phyloP scores from a whole-genome alignment of 2,329 filamentous ascomycete genomes.

The Talaromyces islandicus region DNA sequence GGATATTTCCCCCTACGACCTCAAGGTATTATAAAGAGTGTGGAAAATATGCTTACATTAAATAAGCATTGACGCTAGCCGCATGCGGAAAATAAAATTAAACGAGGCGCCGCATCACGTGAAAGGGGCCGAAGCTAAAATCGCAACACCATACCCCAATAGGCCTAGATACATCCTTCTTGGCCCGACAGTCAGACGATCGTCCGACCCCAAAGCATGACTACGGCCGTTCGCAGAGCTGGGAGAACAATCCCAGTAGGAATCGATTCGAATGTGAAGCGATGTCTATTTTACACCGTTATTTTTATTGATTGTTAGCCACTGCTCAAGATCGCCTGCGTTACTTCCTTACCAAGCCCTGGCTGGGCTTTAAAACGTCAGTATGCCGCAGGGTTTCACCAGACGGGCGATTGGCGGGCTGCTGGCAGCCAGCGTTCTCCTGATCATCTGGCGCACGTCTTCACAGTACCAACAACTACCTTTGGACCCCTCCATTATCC shows the following conservation, averaged over 20 bases:
- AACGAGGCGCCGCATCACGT: not conserved
- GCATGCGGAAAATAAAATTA: not conserved
- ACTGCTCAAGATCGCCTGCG: not conserved
- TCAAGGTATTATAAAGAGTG: not conserved
- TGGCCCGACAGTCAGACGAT: not conserved
- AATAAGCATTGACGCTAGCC: not conserved
- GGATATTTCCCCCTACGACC: not conserved
- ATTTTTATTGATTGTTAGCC: not conserved
- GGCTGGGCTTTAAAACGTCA: not conserved
- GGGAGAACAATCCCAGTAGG: not conserved
- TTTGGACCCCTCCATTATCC: not conserved
- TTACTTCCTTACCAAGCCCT: not conserved
- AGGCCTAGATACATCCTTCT: not conserved
- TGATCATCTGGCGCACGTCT: constrained; percentile 9
- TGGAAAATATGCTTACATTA: not conserved
- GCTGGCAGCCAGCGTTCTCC: constrained; percentile 6
- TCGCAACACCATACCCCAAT: not conserved
- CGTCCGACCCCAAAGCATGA: not conserved
- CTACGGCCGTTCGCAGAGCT: not conserved
- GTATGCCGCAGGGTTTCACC: constrained; percentile 10
- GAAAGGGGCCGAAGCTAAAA: not conserved
- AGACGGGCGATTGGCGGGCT: constrained; percentile 10
- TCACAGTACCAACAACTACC: not conserved
- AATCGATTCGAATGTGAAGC: not conserved
- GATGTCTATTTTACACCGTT: not conserved